Evolutionary conservation across 1,139 yeast species (phyloP).

Genomic region (Geotrichum siamense): DNA sequence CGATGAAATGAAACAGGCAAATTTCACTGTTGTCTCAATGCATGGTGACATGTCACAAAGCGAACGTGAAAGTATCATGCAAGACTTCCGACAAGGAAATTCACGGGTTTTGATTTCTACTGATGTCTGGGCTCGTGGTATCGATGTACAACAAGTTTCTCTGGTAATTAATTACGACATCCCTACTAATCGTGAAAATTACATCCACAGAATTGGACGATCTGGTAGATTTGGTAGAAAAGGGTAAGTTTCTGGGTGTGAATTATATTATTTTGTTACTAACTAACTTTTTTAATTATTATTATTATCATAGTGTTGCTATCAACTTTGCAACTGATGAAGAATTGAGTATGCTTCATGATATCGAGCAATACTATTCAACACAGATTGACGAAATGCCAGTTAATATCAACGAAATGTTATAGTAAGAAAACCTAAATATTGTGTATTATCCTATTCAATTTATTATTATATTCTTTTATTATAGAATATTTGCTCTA

Average conservation of each 20-base stretch:
- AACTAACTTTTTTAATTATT: background rate
- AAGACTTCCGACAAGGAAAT: constrained; percentile 49
- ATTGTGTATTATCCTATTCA: background rate
- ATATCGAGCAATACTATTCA: constrained; percentile 95
- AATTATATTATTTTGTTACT: background rate
- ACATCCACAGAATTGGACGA: constrained; percentile 95
- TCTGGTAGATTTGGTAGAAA: constrained; percentile 99
- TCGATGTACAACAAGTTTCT: constrained; percentile 96
- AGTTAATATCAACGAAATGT: constrained; percentile 76
- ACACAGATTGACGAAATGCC: constrained; percentile 99
- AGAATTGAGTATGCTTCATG: constrained; percentile 92
- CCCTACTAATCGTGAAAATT: constrained; percentile 79
- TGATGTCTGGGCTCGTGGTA: constrained; percentile 97
- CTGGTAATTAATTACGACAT: constrained; percentile 88
- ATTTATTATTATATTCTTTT: background rate
- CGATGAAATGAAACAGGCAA: constrained; percentile 66
- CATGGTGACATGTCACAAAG: constrained; percentile 97
- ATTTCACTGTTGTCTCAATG: constrained; percentile 88
- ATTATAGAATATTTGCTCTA: background rate
- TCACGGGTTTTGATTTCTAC: constrained; percentile 85
- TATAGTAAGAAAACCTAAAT: constrained; percentile 19
- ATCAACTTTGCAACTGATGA: constrained; percentile 91
- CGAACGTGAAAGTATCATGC: constrained; percentile 84
- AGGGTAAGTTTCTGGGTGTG: constrained; percentile 36
- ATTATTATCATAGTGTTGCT: constrained; percentile 57